Evolutionary conservation across 164 flowering plant genomes (phyloP), one percentile per base, ranked within the genome.

Genomic region (Malania oleifera): DNA sequence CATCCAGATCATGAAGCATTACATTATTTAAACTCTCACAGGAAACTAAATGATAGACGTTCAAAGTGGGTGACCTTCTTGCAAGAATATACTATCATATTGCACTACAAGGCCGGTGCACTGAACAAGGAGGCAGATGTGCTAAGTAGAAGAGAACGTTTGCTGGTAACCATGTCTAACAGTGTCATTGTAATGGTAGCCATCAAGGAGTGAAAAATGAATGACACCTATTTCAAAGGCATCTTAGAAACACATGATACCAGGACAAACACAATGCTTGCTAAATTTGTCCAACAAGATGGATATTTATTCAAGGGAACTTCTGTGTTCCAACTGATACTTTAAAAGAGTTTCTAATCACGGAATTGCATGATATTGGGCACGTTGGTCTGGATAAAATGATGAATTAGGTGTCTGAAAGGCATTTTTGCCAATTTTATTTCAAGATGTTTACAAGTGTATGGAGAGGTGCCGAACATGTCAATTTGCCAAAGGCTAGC

Each of bases 401-500:
- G 8, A 45, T 45, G 18, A 7, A 9, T 8, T 7, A 3, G 5
- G 0, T 59, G 63, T 26, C 31, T 10, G 54, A 17, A 17, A 48
- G 41, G 10, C 47, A n/a, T 59, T 59, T n/a, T n/a, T n/a, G 63
- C 63, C 63, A 8, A 25, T 28, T 1, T 20, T 59, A 8, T 28
- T 15, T 13, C 10, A 38, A 20, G 47, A 60, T 15, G 45, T 39
- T 1, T 17, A 12, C 7, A 45, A 45, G 8, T 17, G 8, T 45
- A 14, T 48, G 26, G 11, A 20, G 22, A 48, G 15, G 52, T 61
- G 64, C 18, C 13, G 7, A 9, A 28, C 24, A 7, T 61, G 64
- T 22, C 34, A 50, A 12, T 15, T 22, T 7, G 34, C 35, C 4
- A 61, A 61, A 27, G 49, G 35, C 7, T 49, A 51, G 3, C 0